Evolutionary conservation across 1,139 yeast genomes (phyloP), one percentile per base, ranked within the genome.

Genomic region (Yamadazyma dushanensis): DNA sequence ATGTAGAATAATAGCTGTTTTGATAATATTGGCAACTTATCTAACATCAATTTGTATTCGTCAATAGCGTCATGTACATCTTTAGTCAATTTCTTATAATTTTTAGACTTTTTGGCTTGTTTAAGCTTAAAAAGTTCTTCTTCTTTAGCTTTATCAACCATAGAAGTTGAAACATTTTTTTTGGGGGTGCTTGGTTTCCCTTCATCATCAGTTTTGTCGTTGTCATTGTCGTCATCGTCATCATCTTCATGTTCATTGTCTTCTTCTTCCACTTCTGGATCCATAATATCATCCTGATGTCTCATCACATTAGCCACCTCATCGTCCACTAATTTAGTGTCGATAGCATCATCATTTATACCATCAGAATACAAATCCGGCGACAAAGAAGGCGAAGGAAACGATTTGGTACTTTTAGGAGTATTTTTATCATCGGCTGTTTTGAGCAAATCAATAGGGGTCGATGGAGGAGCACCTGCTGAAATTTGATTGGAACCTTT

Each of bases 1-100:
- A 94, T 77, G 61, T 94, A 92, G 49, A 90, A 84, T n/a, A 92
- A 68, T 27, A 92, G 69, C 53, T 92, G 96, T 45, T 83, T 81
- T 34, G 92, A 82, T 23, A 82, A 65, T 5, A 68, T 67, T 1
- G 96, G 95, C 35, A 88, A 68, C 36, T 68, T 65, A 39, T 78
- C 78, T 32, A 92, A 80, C 48, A 89, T 69, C 28, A 51, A 50
- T 47, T 86, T 87, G 58, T 88, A 89, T 39, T 81, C 85, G 37
- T 74, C 77, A 27, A 87, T 73, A 3, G 94, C 86, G 26, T 74
- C 75, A 43, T 78, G 77, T 8, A 87, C 80, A 50, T 84, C 94
- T 43, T 76, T 70, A 3, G 72, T 65, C 28, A 71, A 54, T 44
- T 68, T 70, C 44, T 61, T 66, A 47, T 68, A 71, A 44, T 66